A percentile compares a stretch with the other conserved stretches of the same genome.
These are phyloP conservation scores for Blakeslea trispora DNA, from an alignment of 371 early-diverging fungal genomes.

Conservation along the genomic window DNA sequence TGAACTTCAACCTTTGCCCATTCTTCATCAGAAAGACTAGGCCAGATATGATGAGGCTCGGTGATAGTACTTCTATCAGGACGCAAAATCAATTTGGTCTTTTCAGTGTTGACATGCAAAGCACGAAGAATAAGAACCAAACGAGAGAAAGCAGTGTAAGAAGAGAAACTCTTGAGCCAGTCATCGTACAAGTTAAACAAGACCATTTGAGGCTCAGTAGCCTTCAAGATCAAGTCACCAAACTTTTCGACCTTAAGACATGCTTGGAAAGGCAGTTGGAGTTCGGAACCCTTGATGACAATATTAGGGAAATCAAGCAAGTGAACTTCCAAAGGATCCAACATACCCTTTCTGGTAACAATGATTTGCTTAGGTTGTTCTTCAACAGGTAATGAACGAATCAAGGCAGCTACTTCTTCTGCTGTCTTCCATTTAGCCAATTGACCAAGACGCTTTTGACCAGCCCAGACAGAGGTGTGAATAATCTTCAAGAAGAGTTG, in stretches of 20 bases:
- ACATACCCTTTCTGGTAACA: constrained; percentile 98
- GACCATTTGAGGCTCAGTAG: constrained; percentile 97
- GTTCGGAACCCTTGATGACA: constrained; percentile 95
- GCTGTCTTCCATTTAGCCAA: constrained; percentile 99
- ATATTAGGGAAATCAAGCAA: constrained; percentile 96
- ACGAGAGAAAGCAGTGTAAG: constrained; percentile 98
- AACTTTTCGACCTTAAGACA: constrained; percentile 98
- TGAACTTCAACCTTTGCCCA: constrained; percentile 98
- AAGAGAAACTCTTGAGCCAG: constrained; percentile 92
- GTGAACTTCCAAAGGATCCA: constrained; percentile 98
- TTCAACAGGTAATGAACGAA: constrained; percentile 97
- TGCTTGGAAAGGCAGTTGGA: constrained; percentile 97
- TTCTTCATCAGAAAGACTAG: constrained; percentile 92
- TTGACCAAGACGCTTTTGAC: constrained; percentile 98
- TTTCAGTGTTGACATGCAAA: constrained; percentile 94
- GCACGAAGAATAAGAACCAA: constrained; percentile 95
- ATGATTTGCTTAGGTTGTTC: constrained; percentile 99
- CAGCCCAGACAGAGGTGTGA: constrained; percentile 99
- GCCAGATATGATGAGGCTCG: constrained; percentile 98
- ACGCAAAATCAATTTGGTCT: constrained; percentile 92
- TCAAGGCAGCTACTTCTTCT: constrained; percentile 98
- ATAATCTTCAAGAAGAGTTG: constrained; percentile 99
- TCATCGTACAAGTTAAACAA: constrained; percentile 92
- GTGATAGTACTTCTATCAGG: constrained; percentile 93
- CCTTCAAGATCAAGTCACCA: constrained; percentile 96